Percentiles rank a stretch among this genome's conserved stretches.
These are phyloP conservation scores for Monosporascus sp. DNA, from an alignment of 2,329 filamentous ascomycete species.

Conservation along the genomic window DNA sequence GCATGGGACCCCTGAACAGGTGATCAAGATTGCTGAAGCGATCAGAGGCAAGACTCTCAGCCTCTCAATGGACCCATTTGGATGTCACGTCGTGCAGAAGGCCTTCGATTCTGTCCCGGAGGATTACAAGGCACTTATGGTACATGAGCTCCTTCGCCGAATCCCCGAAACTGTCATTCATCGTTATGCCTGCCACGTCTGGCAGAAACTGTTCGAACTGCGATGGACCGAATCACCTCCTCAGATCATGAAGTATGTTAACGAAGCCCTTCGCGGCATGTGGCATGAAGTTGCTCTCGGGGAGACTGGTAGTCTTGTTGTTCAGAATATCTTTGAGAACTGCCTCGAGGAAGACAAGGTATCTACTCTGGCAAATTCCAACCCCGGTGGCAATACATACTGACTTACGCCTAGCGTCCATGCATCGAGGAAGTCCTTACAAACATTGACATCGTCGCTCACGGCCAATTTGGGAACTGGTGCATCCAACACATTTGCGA, in stretches of 20 bases:
- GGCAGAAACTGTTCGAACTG: constrained; percentile 98
- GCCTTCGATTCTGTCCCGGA: constrained; percentile 97
- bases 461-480: constrained; percentile 99
- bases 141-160: constrained; percentile 89
- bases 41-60: constrained; percentile 92
- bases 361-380: constrained; percentile 21
- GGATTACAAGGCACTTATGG: constrained; percentile 97
- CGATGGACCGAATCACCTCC: constrained; percentile 92
- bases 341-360: constrained; percentile 98
- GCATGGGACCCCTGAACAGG: constrained; percentile 90
- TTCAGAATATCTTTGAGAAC: constrained; percentile 99
- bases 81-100: constrained; percentile 97
- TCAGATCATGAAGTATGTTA: constrained; percentile 98
- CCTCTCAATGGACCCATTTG: constrained; percentile 97
- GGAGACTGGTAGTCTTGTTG: constrained; percentile 94
- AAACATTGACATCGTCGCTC: constrained; percentile 93
- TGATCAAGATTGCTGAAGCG: constrained; percentile 88
- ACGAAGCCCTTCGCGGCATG: constrained; percentile 90
- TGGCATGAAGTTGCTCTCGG: constrained; percentile 98
- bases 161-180: constrained; percentile 98
- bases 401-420: constrained; percentile 61
- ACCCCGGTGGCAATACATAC: neutral
- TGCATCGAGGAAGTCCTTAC: constrained; percentile 94
- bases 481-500: constrained; percentile 99
- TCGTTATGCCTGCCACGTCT: constrained; percentile 97